A percentile compares a stretch with the other conserved stretches of the same genome.
Conservation (phyloP, 805 yeast genomes). For the Yarrowia sp. region DNA sequence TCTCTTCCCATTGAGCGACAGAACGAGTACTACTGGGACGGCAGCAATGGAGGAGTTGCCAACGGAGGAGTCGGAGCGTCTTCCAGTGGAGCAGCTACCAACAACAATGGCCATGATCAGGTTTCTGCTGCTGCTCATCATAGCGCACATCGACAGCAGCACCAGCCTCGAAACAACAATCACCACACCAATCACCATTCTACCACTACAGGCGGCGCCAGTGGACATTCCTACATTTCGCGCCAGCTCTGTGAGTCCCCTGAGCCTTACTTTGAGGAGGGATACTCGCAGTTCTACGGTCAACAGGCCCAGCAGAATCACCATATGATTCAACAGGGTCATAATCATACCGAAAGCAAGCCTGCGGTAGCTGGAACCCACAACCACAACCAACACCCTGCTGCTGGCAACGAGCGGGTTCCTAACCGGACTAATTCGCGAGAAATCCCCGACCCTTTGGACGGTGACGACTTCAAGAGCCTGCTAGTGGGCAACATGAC, state of each 20-base stretch:
- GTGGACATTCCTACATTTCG: background rate
- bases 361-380: background rate
- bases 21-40: constrained; percentile 34
- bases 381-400: too few relatives aligned
- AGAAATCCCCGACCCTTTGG: constrained; percentile 29
- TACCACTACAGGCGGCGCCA: background rate
- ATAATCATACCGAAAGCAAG: background rate
- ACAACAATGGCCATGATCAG: background rate
- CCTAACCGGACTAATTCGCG: constrained; percentile 29
- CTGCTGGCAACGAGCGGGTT: background rate
- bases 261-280: constrained; percentile 16
- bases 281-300: constrained; percentile 29
- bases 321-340: constrained; percentile 20
- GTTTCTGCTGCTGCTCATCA: background rate
- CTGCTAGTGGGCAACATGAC: constrained; percentile 44
- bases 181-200: background rate
- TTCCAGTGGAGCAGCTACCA: background rate
- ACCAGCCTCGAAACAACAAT: background rate
- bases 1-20: constrained; percentile 31
- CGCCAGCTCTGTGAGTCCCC: constrained; percentile 21
- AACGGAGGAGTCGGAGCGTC: background rate
- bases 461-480: constrained; percentile 41
- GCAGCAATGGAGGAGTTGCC: background rate
- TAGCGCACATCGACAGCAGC: background rate
- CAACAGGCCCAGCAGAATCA: constrained; percentile 30